Evolutionary conservation across 345 rosid species (phyloP), one percentile per base, ranked within the genome.

Genomic region (Fremontodendron californicum): DNA sequence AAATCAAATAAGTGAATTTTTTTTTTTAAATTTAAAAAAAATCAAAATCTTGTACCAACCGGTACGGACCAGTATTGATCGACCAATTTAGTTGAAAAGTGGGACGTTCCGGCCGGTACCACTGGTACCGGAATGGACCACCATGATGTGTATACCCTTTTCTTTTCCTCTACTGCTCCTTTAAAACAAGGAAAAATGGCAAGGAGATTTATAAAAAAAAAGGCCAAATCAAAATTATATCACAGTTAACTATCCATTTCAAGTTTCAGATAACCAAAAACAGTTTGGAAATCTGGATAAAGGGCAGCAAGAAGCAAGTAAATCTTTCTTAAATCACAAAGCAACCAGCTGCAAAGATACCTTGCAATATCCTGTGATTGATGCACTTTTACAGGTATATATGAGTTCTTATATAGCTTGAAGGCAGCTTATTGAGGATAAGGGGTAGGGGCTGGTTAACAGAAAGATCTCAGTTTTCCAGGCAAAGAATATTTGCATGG

Each of bases 401-500:
- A 48, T 29, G 18, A 48, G 25, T 48, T 49, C 27, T 29, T 16
- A 12, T 25, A 70, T 18, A 49, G 74, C 40, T 70, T 49, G 74
- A 70, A 48, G n/a, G n/a, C n/a, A n/a, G 58, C 42, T 69, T 43
- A 18, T 52, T 33, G 12, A 73, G n/a, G 54, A 52, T 23, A 73
- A 63, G 62, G 66, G 40, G 52, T 54, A 21, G 61, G 58, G 70
- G 27, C 12, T 52, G 74, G 11, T 31, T 72, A 48, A 45, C 10
- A 12, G 25, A 18, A 27, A 15, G 31, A 74, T 39, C 19, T 37
- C 19, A 37, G 45, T 58, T 73, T 78, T 25, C 46, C 75, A 74
- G 68, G 25, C 73, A 66, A 45, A 27, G 31, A 52, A 74, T 52
- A 2, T 19, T 21, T 63, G 68, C 61, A 69, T 65, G 64, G 67